A percentile compares a stretch with the other conserved stretches of the same genome.
These are phyloP conservation scores for Solanum arcanum DNA, from an alignment of 257 asterid species.

Conservation along the genomic window DNA sequence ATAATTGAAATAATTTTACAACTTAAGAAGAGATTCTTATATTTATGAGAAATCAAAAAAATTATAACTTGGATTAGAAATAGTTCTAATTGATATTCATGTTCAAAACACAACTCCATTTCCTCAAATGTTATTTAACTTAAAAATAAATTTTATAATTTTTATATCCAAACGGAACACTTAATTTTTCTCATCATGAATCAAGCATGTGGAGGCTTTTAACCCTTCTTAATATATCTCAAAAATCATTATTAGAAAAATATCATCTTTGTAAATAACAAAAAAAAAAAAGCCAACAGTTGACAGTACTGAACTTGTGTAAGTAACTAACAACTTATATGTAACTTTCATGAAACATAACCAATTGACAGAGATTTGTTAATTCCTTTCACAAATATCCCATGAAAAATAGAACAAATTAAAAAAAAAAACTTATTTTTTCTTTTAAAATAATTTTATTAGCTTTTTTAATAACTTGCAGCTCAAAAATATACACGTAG, in stretches of 20 bases:
- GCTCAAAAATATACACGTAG: not conserved
- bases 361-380: not conserved
- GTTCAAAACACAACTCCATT: no score
- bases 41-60: not conserved
- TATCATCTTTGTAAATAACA: not conserved
- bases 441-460: not conserved
- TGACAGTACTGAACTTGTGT: not conserved
- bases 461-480: not conserved
- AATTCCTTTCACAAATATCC: not conserved
- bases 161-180: not conserved
- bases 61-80: not conserved
- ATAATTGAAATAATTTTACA: no score
- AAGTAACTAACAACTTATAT: not conserved
- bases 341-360: not conserved
- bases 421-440: rapidly evolving
- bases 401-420: not conserved
- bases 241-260: not conserved
- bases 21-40: not conserved
- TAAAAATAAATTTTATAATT: no score
- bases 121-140: no score
- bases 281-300: not conserved
- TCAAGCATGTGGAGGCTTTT: not conserved
- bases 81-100: not conserved
- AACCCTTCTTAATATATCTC: not conserved
- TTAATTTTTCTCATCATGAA: not conserved